Evolutionary conservation across 306 rosid genomes (phyloP).

Genomic region (Pterocarpus macrocarpus): DNA sequence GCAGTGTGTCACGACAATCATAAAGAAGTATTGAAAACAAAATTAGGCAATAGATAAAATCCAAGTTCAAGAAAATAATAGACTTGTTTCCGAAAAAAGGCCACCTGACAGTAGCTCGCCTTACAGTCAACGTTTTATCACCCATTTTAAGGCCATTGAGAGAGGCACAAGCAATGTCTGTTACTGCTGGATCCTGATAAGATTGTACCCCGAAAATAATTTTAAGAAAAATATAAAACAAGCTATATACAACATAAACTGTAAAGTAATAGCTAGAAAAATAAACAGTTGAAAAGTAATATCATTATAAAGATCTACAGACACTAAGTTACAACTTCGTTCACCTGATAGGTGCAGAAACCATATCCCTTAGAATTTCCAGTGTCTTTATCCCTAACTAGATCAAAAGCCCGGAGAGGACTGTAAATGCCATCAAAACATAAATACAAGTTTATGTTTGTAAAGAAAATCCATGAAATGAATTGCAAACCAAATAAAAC

Average conservation of each 20-base stretch:
- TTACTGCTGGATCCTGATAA: slow-evolving; percentile 79
- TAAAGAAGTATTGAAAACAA: slow-evolving; percentile 13
- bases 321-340: slow-evolving; percentile 24
- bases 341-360: slow-evolving; percentile 83
- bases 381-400: slow-evolving; percentile 84
- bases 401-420: slow-evolving; percentile 77
- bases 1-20: slow-evolving; percentile 2
- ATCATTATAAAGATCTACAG: slow-evolving; percentile 33
- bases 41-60: slow-evolving; percentile 23
- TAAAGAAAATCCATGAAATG: slow-evolving; percentile 11
- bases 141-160: slow-evolving; percentile 91
- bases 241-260: slow-evolving; percentile 11
- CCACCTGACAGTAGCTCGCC: slow-evolving; percentile 83
- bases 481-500: slow-evolving; percentile 28
- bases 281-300: slow-evolving; percentile 31
- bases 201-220: slow-evolving; percentile 44
- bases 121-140: slow-evolving; percentile 82
- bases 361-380: slow-evolving; percentile 92
- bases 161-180: slow-evolving; percentile 82
- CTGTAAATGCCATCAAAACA: slow-evolving; percentile 57
- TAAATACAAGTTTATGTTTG: slow-evolving; percentile 24
- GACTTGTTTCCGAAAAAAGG: slow-evolving; percentile 36
- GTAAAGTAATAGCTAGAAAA: slow-evolving; percentile 35
- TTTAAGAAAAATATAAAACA: slow-evolving; percentile 26
- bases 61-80: slow-evolving; percentile 2